Conservation (phyloP, 345 rosid species). For the Eucalyptus marginata region DNA sequence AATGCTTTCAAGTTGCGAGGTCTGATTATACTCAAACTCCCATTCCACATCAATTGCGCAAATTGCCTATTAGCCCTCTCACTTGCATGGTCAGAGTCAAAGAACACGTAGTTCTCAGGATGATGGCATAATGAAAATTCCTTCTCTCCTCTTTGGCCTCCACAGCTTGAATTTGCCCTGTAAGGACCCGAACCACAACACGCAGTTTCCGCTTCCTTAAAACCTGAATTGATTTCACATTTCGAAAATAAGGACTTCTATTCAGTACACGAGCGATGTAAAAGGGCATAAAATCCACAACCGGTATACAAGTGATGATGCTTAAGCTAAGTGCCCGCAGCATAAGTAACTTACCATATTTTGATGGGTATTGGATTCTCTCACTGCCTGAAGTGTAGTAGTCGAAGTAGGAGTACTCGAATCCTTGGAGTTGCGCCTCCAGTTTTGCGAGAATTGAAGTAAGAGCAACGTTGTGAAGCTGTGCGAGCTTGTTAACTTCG, state of each 20-base stretch:
- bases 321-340: neutral
- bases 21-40: neutral
- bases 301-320: neutral
- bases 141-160: neutral
- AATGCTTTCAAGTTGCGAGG: slow-evolving; percentile 9
- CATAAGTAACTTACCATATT: slow-evolving; percentile 10
- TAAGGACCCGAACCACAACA: slow-evolving; percentile 3
- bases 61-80: slow-evolving; percentile 16
- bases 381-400: neutral
- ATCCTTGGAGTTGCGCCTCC: slow-evolving; percentile 6
- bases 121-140: slow-evolving; percentile 3
- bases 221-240: neutral
- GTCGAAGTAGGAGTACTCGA: slow-evolving; percentile 17
- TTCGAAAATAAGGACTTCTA: neutral
- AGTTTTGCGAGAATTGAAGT: neutral
- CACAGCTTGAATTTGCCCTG: neutral
- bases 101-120: slow-evolving; percentile 17
- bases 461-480: slow-evolving; percentile 13
- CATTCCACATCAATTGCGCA: slow-evolving; percentile 25
- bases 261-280: neutral
- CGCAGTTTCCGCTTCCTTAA: neutral
- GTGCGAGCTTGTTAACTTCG: neutral
- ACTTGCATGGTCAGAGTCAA: slow-evolving; percentile 14
- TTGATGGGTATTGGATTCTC: slow-evolving; percentile 15
- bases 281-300: neutral